Evolutionary conservation across 139 green algal species (phyloP), one percentile per base, ranked within the genome.

Genomic region (Chlorella sp.): DNA sequence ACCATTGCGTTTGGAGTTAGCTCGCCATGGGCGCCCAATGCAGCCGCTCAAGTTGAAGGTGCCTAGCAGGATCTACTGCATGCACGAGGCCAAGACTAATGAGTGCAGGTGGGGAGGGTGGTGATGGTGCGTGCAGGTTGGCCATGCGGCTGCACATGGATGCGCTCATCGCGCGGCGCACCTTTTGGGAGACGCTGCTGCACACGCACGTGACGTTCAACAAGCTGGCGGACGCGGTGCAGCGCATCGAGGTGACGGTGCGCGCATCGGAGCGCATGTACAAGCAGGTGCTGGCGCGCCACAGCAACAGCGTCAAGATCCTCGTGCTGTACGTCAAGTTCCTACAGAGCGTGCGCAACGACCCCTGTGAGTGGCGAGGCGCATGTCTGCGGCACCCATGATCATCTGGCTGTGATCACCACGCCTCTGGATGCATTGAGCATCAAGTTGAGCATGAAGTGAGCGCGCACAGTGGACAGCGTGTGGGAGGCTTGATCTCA

Each of bases 271-370:
- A 69, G 32, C 31, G 63, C 32, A 35, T 69, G 63, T 69, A 69
- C 63, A 27, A 29, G 24, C 55, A 64, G 55, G 55, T 64, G 55
- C 55, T 64, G 20, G 20, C 55, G 14, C 55, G 55, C 55, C 55
- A 64, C 55, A 31, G 20, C 24, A 64, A 64, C 55, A 31, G 20
- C 17, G 55, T 64, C 55, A 64, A 64, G 55, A 30, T 64, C 20
- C 55, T 64, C 22, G 4, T 31, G 55, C 55, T 64, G 55, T 88
- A 88, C 59, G 83, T 51, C 61, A 76, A 77, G 63, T 88, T 88
- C 73, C 68, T 88, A 22, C 75, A 88, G 64, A 35, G 62, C 0
- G 73, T 88, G 32, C 80, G 79, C n/a, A 83, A 80, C 69, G 76
- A 82, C 71, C 76, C 76, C 20, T 64, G 55, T n/a, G n/a, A n/a